These are phyloP conservation scores for Carex arenaria DNA, from an alignment of 202 grass and related monocot genomes.

Conservation along the genomic window DNA sequence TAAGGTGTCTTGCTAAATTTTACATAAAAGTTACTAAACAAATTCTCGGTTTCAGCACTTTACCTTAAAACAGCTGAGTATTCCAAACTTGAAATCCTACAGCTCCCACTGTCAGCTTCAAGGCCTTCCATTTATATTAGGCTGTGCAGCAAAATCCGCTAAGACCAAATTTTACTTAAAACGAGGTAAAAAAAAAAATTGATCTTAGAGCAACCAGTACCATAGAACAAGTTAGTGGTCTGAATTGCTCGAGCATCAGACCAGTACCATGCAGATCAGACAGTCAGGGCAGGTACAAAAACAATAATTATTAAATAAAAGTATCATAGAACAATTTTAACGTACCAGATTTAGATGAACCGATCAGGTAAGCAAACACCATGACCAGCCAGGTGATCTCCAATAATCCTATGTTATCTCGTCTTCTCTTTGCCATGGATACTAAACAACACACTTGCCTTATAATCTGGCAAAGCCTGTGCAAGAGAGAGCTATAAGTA, in stretches of 20 bases:
- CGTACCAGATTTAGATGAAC: neutral
- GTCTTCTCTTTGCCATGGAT: neutral
- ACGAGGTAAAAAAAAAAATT: neutral
- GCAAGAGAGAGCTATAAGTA: conserved; percentile 61
- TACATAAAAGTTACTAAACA: neutral
- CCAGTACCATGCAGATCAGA: neutral
- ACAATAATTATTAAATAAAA: neutral
- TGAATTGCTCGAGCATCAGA: neutral
- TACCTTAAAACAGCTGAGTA: neutral
- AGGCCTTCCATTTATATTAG: neutral
- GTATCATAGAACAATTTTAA: neutral
- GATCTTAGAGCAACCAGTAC: neutral
- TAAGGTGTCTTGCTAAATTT: no score
- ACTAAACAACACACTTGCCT: conserved; percentile 9
- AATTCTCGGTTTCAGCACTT: neutral
- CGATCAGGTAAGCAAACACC: neutral
- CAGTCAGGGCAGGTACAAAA: neutral
- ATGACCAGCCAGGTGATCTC: neutral
- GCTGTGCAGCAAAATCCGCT: neutral
- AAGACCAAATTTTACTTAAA: neutral
- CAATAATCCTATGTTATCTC: neutral
- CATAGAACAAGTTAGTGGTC: no score
- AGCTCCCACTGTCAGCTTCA: neutral
- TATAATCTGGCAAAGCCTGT: conserved; percentile 52
- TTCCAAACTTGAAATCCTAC: neutral